These are phyloP conservation scores for Tetracladium marchalianum DNA, from an alignment of 495 filamentous ascomycete genomes.

Conservation along the genomic window DNA sequence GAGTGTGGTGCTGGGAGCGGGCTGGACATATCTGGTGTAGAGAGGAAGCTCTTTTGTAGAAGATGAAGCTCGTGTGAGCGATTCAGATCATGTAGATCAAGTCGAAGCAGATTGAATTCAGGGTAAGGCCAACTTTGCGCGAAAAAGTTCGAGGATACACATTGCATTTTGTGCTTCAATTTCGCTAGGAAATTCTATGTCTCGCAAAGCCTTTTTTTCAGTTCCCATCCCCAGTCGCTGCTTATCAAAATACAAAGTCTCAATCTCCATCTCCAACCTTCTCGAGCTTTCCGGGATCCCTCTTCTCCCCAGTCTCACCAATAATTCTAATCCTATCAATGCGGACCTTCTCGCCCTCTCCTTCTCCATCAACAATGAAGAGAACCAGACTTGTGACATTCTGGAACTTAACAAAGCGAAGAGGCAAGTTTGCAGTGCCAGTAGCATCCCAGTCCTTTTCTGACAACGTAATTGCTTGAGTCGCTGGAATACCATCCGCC, in stretches of 20 bases:
- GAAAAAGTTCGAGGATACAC: too few species aligned
- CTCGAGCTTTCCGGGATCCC: conserved; percentile 87
- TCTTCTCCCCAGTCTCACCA: conserved; percentile 88
- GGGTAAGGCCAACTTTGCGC: too few species aligned
- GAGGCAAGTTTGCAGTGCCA: conserved; percentile 69
- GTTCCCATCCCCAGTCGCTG: background rate
- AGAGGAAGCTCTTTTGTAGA: too few species aligned
- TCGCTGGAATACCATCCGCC: conserved; percentile 71
- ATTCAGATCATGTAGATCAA: background rate
- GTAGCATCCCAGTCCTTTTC: conserved; percentile 82
- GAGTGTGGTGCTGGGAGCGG: conserved; percentile 8
- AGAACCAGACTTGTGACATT: conserved; percentile 76
- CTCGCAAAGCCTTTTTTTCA: background rate
- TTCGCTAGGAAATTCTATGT: background rate
- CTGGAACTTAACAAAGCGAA: conserved; percentile 97
- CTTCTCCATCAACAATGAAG: conserved; percentile 85
- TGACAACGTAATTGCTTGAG: conserved; percentile 65
- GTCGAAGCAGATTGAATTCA: background rate
- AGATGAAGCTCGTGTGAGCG: background rate
- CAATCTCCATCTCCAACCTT: conserved; percentile 74
- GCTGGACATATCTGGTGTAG: conserved; percentile 15
- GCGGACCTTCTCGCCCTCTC: conserved; percentile 74
- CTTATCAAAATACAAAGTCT: conserved; percentile 31
- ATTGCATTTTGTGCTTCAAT: background rate
- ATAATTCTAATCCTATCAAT: conserved; percentile 79